Evolutionary conservation across 495 filamentous ascomycete species (phyloP), one percentile per base, ranked within the genome.

Genomic region (Aspergillus affinis): DNA sequence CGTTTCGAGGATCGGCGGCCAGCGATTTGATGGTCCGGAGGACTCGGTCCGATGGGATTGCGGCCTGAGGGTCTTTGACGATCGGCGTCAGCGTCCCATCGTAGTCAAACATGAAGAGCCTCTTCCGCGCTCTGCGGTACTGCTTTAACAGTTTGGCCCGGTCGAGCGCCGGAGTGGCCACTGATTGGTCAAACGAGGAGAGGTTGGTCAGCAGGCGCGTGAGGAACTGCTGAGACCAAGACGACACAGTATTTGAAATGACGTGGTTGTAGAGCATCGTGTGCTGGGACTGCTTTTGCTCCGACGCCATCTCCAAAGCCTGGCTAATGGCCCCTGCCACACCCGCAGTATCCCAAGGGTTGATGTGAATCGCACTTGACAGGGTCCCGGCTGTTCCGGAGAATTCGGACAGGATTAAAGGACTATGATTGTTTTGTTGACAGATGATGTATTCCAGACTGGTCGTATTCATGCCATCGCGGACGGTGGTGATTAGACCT

Each of bases 11-110:
- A 65, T 97, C 90, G 2, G 89, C 80, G 0, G 93, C 89, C 13
- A 98, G 82, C 32, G 78, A 81, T 67, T 89, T 90, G 56, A 98
- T 77, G 26, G 88, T 93, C 30, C 84, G 84, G 45, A 96, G 84
- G 23, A 93, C 85, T 17, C 86, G 84, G 65, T 93, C 88, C 2
- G 91, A 90, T 0, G 94, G 93, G 44, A 97, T 86, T 3, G 95
- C 94, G 8, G 89, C 85, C 60, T 86, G 83, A 1, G 94, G 95
- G 62, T 97, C 91, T 57, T 86, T 85, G 26, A 98, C 93, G 63
- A 98, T 97, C 1, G 92, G 91, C 0, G 95, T 97, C n/a, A 98
- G 84, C 0, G 94, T 98, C 51, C 94, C 94, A 72, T 98, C 94
- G 68, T 98, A 98, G 78, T 98, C 94, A 65, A 97, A 96, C 88